Evolutionary conservation across 805 yeast species (phyloP), one percentile per base, ranked within the genome.

Genomic region (Jamesozyma hellenica): DNA sequence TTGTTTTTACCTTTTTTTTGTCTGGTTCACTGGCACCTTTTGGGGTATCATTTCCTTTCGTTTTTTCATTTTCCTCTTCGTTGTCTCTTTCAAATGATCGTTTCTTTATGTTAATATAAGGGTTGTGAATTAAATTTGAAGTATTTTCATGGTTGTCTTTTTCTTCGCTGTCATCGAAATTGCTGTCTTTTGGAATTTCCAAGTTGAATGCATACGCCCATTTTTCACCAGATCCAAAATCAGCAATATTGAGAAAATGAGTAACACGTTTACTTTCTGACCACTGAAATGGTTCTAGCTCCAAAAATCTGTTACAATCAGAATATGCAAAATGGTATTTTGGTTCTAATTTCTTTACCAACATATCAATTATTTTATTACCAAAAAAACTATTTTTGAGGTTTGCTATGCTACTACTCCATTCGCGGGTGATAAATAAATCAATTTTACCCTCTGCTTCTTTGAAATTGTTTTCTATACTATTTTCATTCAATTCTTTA

Each of bases 121-220:
- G 49, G 26, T 47, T 40, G 28, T 51, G 45, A 18, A 42, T 41
- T 16, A 44, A 30, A 15, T 43, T 43, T 16, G 19, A 9, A n/a
- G 6, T 16, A 3, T 17, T 12, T 9, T 5, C 12, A 21, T 40
- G 21, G 39, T 32, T 17, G 14, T 4, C 14, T 11, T 14, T 32
- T 1, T 31, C 35, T 8, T 34, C 21, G 38, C 41, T 17, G 66
- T 4, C 72, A 70, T 40, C 65, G 8, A 6, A 5, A 6, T 21
- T 8, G 5, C 8, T 8, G 5, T 21, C 23, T 21, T 21, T 5
- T 66, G 17, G 44, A 36, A 3, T 58, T 53, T 26, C 19, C 4
- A 56, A 12, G 28, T 66, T 67, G 46, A 83, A 83, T 0, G 94
- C 95, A 61, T 84, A 85, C 45, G 76, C 79, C 88, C 90, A 85